phyloP scores from a whole-genome alignment of 805 yeast species.

The Wickerhamomyces pijperi region DNA sequence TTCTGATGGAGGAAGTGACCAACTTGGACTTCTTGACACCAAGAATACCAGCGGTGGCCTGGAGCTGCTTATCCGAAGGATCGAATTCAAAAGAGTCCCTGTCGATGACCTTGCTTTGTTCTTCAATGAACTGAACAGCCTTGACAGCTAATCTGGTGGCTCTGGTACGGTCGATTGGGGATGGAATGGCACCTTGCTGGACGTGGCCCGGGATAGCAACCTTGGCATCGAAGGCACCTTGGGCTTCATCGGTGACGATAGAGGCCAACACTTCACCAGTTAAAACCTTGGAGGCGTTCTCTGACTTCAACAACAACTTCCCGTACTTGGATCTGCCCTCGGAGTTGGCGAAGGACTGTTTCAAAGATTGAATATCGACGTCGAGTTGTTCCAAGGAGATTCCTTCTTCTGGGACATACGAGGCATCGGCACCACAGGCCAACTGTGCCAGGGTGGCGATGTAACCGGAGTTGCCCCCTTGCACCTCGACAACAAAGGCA shows the following conservation, averaged over 20 bases:
- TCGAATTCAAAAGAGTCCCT: constrained; percentile 34
- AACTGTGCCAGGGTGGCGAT: constrained; percentile 62
- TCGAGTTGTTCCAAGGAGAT: constrained; percentile 57
- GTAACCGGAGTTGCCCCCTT: constrained; percentile 95
- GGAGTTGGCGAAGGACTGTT: constrained; percentile 59
- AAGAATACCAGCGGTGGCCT: constrained; percentile 64
- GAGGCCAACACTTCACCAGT: constrained; percentile 75
- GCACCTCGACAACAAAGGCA: constrained; percentile 93
- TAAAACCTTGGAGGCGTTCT: constrained; percentile 72
- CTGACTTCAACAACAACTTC: constrained; percentile 74
- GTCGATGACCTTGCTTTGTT: constrained; percentile 24
- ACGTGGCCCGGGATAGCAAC: constrained; percentile 97
- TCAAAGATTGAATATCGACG: constrained; percentile 63
- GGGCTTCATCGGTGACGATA: constrained; percentile 70
- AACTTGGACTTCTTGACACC: constrained; percentile 76
- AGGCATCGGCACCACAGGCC: constrained; percentile 84
- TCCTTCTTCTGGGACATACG: constrained; percentile 83
- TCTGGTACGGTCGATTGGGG: constrained; percentile 85
- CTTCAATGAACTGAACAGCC: constrained; percentile 61
- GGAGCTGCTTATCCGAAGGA: constrained; percentile 24
- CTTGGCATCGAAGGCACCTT: constrained; percentile 74
- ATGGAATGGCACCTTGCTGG: constrained; percentile 94
- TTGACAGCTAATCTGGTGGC: constrained; percentile 68
- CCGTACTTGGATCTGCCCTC: constrained; percentile 78
- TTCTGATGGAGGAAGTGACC: constrained; percentile 61